A percentile compares a stretch with the other conserved stretches of the same genome.
phyloP scores from a whole-genome alignment of 73 alveolate species.

The Paraurostyla sp. region DNA sequence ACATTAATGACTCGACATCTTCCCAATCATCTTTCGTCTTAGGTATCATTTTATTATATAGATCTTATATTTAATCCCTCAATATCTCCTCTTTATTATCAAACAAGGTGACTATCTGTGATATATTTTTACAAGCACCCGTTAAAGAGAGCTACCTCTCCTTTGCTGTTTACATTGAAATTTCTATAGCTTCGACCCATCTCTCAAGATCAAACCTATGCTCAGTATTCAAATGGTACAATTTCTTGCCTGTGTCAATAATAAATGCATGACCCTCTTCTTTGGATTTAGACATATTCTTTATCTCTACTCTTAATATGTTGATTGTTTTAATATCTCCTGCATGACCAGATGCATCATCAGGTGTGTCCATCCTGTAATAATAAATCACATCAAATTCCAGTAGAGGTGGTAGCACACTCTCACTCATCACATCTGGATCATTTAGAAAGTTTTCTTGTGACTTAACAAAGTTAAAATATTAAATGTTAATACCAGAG shows the following conservation, averaged over 20 bases:
- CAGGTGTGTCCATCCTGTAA: constrained; percentile 64
- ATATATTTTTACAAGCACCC: constrained; percentile 74
- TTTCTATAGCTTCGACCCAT: constrained; percentile 82
- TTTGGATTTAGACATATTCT: constrained; percentile 83
- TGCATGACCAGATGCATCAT: constrained; percentile 74
- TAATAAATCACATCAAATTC: constrained; percentile 82
- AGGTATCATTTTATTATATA: constrained; percentile 53
- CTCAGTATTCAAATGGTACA: constrained; percentile 82
- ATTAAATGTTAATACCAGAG: constrained; percentile 74
- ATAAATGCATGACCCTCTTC: constrained; percentile 84
- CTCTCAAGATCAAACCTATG: constrained; percentile 69
- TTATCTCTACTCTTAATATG: constrained; percentile 74
- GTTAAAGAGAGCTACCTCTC: constrained; percentile 74
- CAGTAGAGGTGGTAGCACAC: constrained; percentile 85
- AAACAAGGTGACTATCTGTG: constrained; percentile 55
- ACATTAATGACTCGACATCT: constrained; percentile 66
- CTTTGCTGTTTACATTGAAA: constrained; percentile 61
- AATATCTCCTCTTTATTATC: constrained; percentile 63
- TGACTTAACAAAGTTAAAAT: background rate
- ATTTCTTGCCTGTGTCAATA: constrained; percentile 80
- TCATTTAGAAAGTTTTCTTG: constrained; percentile 71
- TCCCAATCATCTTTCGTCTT: constrained; percentile 57
- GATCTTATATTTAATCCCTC: constrained; percentile 32
- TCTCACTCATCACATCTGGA: constrained; percentile 76
- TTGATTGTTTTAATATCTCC: constrained; percentile 78